Evolutionary conservation across 192 early-diverging fungal species (phyloP), one percentile per base, ranked within the genome.

Genomic region (Coemansia sp.): DNA sequence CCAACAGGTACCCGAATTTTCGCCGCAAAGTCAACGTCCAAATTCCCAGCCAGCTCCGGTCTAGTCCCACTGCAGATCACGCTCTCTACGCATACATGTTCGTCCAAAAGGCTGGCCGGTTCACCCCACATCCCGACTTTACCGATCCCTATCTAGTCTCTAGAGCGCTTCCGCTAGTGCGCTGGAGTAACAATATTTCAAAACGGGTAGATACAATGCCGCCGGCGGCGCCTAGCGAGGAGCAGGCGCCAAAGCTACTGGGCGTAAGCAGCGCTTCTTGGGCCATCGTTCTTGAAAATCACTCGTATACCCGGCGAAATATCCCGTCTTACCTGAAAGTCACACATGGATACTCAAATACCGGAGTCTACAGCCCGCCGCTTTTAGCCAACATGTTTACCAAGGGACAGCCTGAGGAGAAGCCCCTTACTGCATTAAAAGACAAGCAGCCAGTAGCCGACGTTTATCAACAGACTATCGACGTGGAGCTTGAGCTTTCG

Each of bases 211-310:
- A 55, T 29, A 29, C 52, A 15, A 2, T 2, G 12, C 10, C 50
- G 12, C 22, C 22, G 22, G 24, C 24, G 24, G 24, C 24, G 24
- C 24, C 24, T 24, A 24, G 1, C 24, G 24, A 24, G 0, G 24
- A 24, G 24, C 24, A 24, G 1, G 24, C 1, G 24, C 47, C 20
- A 22, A 29, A 56, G 52, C 64, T 65, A 3, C 37, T 65, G 3
- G 52, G 50, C 18, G 40, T 39, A 16, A 38, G 11, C 37, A 56
- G 65, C 40, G 65, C 34, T 4, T 66, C 65, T n/a, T 66, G 65
- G 65, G 65, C 65, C 0, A 59, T 66, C 15, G 65, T 66, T 18
- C 65, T 66, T 5, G 65, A 66, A 15, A 59, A 66, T 27, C 65
- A 66, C 39, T 4, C 37, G 3, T 66, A 52, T 10, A 22, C 65